Evolutionary conservation across 2,329 filamentous ascomycete species (phyloP).

Genomic region (Epichloe coenophiala): DNA sequence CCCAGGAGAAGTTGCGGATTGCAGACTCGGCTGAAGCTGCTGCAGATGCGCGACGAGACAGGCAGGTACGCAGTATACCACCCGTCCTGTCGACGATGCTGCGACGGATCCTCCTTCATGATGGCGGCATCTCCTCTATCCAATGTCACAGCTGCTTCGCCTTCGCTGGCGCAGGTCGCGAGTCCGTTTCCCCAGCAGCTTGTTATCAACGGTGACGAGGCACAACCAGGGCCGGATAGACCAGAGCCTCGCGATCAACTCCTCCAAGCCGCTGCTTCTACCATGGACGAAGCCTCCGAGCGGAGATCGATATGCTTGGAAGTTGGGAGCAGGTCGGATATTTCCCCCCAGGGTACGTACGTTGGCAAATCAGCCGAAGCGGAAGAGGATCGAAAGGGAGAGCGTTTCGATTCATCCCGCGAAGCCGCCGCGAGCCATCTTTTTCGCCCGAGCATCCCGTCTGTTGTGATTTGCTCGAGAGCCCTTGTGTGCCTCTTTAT

Average conservation of each 20-base stretch:
- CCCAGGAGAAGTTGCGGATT: constrained; percentile 31
- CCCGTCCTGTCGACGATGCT: constrained; percentile 23
- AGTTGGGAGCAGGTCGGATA: not conserved
- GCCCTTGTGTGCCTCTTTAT: constrained; percentile 73
- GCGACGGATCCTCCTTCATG: constrained; percentile 24
- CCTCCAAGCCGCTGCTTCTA: not conserved
- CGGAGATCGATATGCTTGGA: constrained; percentile 8
- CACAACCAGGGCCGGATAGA: constrained; percentile 5
- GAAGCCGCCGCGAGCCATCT: constrained; percentile 44
- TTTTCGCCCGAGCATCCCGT: constrained; percentile 53
- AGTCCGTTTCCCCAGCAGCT: constrained; percentile 26
- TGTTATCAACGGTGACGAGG: constrained; percentile 17
- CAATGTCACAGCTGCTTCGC: constrained; percentile 17
- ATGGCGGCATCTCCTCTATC: constrained; percentile 12
- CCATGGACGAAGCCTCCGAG: not conserved
- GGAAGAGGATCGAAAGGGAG: constrained; percentile 9
- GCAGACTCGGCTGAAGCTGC: constrained; percentile 18
- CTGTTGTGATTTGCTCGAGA: constrained; percentile 79
- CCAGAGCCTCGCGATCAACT: not conserved
- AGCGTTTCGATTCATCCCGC: constrained; percentile 13
- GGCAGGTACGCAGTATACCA: constrained; percentile 16
- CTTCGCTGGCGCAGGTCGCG: constrained; percentile 15
- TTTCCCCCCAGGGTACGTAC: not conserved
- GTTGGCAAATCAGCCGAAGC: constrained; percentile 6
- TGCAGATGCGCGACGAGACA: constrained; percentile 19